Evolutionary conservation across 257 asterid genomes (phyloP).

Genomic region (Solanum rostratum): DNA sequence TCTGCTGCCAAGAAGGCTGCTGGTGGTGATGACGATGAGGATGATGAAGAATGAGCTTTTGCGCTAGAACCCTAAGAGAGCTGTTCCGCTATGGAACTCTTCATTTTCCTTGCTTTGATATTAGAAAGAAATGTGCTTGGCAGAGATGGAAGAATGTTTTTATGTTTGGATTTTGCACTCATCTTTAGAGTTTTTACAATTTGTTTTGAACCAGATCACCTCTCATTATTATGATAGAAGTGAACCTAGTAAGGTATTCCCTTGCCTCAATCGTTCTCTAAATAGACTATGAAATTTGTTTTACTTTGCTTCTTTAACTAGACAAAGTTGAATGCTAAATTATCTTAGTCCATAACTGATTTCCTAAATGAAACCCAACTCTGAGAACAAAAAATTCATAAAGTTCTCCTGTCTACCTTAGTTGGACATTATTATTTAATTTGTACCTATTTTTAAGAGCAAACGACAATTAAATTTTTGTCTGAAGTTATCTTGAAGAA

Average conservation of each 20-base stretch:
- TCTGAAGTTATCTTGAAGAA: no score
- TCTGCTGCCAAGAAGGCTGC: slow-evolving; percentile 57
- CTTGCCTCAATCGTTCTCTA: background rate
- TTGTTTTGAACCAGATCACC: background rate
- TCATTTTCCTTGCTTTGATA: background rate
- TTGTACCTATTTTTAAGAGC: no score
- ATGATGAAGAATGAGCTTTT: slow-evolving; percentile 19
- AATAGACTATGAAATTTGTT: background rate
- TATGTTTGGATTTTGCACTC: background rate
- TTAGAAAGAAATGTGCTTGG: background rate
- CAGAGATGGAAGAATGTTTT: background rate
- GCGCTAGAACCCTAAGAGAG: background rate
- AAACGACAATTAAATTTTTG: no score
- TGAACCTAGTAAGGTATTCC: background rate
- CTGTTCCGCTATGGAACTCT: background rate
- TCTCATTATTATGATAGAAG: background rate
- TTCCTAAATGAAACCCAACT: no score
- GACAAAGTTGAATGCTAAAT: background rate
- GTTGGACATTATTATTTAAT: no score
- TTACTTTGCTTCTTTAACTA: background rate
- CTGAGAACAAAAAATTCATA: no score
- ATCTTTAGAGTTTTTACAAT: background rate
- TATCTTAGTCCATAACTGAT: no score
- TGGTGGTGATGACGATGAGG: slow-evolving; percentile 62
- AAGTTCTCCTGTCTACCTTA: background rate